Evolutionary conservation across 306 rosid genomes (phyloP), one percentile per base, ranked within the genome.

Genomic region (Vigna unguiculata): DNA sequence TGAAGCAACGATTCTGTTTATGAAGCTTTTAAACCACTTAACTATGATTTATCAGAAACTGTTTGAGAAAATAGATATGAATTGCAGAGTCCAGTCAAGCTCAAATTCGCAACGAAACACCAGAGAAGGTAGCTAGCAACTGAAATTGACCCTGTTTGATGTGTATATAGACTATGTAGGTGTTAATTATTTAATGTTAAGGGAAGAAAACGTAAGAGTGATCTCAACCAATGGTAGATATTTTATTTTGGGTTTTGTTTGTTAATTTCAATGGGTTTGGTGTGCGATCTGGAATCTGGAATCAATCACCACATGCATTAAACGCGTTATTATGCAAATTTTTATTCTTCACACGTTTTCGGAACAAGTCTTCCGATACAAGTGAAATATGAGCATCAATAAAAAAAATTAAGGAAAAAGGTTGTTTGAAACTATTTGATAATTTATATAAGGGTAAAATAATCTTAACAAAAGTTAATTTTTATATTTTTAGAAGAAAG

Each of bases 251-350:
- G 40, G 7, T 51, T 12, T 40, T 51, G 0, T 69, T 55, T 32
- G 11, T 40, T 40, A 65, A 20, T 65, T 20, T 32, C 78, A 52
- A 80, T 38, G 40, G 38, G 71, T 80, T 80, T 36, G 76, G 80
- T 13, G 48, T 58, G 63, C 7, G 47, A 48, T 75, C 77, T 75
- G 59, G 28, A 75, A 38, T 69, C 63, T 22, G 28, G 57, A 24
- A 57, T 74, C 80, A 24, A 57, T 74, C 80, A 68, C 67, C 84
- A 75, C 80, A 59, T 81, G 84, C 77, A 69, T 38, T 69, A 25
- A 72, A 71, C 72, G 69, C 77, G 28, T 11, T 34, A 47, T 54
- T 47, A 71, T 46, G n/a, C 16, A 43, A 17, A 36, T 46, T 47
- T 28, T 25, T 51, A 52, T 53, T 51, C 7, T 5, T 3, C 3